Evolutionary conservation across 306 rosid species (phyloP), one percentile per base, ranked within the genome.

Genomic region (Inga oerstediana): DNA sequence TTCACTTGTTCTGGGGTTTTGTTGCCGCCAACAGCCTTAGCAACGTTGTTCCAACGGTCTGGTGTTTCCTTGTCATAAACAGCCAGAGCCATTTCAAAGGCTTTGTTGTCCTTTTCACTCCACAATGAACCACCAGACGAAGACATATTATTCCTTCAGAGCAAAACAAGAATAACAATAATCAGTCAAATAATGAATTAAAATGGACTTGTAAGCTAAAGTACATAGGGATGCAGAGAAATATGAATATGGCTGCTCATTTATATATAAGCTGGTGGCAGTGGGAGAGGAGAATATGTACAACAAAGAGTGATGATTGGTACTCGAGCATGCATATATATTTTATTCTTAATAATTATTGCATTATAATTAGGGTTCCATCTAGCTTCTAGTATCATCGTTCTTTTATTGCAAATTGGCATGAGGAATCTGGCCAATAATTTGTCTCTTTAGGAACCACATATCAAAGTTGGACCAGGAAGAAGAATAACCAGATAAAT

Each of bases 1-100:
- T 84, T 91, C 68, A 89, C 93, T 82, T 94, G 86, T 74, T 94
- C 97, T 2, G 86, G 52, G 19, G 93, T 89, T 79, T 92, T 94
- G 17, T 44, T 12, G 4, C 90, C 91, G 8, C 91, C 94, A 10
- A 94, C 91, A 15, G 89, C 93, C 78, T 75, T 88, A 27, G 97
- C 97, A 11, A 94, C 87, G 72, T 94, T 89, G 83, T 66, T 58
- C 98, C 98, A 94, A 35, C 97, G 92, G 22, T 94, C 93, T 0
- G 97, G 88, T 20, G 93, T 88, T 76, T 94, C 97, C 83, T 85
- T 88, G 85, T 94, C 97, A 49, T 77, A 83, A 12, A 83, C 49
- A 1, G 94, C 97, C 27, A 92, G 69, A 43, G 97, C 97, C 84
- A 64, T 85, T 81, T 94, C 97, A 49, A 94, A 94, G 27, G 91